Evolutionary conservation across 768 basidiomycete genomes (phyloP).

Genomic region (Cubamyces lactineus): DNA sequence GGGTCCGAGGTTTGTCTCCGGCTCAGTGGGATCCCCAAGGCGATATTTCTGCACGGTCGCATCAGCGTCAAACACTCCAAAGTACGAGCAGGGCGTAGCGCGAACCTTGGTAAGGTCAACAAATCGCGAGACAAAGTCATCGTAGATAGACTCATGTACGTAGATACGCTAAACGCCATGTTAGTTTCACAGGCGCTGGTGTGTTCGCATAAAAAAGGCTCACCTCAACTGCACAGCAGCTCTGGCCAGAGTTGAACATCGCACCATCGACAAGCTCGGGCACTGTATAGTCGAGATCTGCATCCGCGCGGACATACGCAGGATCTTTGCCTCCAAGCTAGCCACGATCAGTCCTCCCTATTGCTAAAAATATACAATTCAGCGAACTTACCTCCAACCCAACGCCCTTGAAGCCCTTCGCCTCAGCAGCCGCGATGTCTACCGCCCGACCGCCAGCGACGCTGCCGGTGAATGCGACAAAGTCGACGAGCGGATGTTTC

Average conservation of each 20-base stretch:
- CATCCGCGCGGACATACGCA: conserved; percentile 90
- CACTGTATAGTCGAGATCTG: conserved; percentile 80
- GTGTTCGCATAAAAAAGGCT: conserved; percentile 14
- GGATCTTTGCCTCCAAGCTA: conserved; percentile 98
- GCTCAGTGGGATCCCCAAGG: conserved; percentile 82
- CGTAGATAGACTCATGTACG: conserved; percentile 84
- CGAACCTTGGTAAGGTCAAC: conserved; percentile 70
- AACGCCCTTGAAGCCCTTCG: conserved; percentile 81
- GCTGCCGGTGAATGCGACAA: conserved; percentile 91
- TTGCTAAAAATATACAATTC: background rate
- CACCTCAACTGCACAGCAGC: conserved; percentile 93
- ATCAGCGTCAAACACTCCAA: background rate
- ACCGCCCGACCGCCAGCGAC: conserved; percentile 79
- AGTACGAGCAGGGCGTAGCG: background rate
- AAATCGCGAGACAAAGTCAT: conserved; percentile 74
- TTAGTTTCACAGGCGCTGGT: background rate
- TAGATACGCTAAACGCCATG: conserved; percentile 74
- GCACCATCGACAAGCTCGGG: conserved; percentile 92
- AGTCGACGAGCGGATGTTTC: conserved; percentile 68
- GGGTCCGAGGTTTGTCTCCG: conserved; percentile 84
- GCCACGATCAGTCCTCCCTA: conserved; percentile 43
- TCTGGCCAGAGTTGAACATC: conserved; percentile 97
- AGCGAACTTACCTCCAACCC: conserved; percentile 67
- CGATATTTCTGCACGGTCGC: conserved; percentile 60
- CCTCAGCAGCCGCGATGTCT: conserved; percentile 66